phyloP scores from a whole-genome alignment of 2,329 filamentous ascomycete genomes.

The Davidsoniella eucalypti region DNA sequence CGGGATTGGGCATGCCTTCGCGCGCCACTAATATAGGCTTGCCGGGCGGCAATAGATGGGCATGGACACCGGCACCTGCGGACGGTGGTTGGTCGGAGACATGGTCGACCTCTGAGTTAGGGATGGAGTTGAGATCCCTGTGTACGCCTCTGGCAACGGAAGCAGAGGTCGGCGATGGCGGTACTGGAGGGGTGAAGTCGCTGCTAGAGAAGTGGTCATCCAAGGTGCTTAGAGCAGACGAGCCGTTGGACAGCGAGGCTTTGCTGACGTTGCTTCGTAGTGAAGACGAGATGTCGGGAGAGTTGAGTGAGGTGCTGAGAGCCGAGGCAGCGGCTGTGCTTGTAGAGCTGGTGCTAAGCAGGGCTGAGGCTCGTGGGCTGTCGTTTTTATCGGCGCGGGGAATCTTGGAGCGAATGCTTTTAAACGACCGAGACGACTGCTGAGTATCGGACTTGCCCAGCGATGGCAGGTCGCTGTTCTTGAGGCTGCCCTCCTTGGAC shows the following conservation, averaged over 20 bases:
- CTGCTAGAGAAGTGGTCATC: constrained; percentile 1
- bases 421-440: constrained; percentile 75
- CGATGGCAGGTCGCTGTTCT: constrained; percentile 38
- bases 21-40: constrained; percentile 82
- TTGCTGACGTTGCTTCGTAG: constrained; percentile 12
- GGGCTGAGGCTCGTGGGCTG: constrained; percentile 62
- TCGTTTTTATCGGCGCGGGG: constrained; percentile 56
- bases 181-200: constrained; percentile 8
- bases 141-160: constrained; percentile 64
- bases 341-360: constrained; percentile 46
- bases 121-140: constrained; percentile 63
- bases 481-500: constrained; percentile 10
- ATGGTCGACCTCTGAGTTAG: constrained; percentile 82
- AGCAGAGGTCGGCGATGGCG: constrained; percentile 26
- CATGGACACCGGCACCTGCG: constrained; percentile 40
- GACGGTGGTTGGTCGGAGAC: constrained; percentile 82
- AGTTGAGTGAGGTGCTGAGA: constrained; percentile 13
- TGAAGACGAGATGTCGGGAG: constrained; percentile 17
- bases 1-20: constrained; percentile 52
- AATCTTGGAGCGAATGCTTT: constrained; percentile 77
- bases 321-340: constrained; percentile 15
- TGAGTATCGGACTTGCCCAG: constrained; percentile 87
- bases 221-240: constrained; percentile 18
- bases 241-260: constrained; percentile 21
- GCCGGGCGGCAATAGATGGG: constrained; percentile 52